Conservation (phyloP, 2,329 filamentous ascomycete genomes). For the Atkinsonella hypoxylon region DNA sequence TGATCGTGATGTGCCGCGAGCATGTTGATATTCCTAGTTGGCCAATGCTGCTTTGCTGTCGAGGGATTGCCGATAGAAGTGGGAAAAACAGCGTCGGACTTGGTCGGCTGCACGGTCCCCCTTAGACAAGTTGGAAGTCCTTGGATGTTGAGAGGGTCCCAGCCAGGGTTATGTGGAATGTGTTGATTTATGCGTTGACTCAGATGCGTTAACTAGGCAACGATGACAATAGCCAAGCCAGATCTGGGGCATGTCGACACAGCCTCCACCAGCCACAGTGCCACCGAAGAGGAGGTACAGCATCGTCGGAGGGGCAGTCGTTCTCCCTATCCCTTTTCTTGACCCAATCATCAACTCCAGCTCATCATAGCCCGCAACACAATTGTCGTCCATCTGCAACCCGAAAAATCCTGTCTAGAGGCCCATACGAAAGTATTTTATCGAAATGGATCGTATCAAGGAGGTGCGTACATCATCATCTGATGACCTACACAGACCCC, state of each 20-base stretch:
- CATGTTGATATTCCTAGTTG: constrained; percentile 35
- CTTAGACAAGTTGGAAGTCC: neutral
- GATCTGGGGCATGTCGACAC: neutral
- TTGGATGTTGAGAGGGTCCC: constrained; percentile 11
- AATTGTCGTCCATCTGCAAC: constrained; percentile 13
- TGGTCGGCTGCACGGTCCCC: neutral
- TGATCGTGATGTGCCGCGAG: constrained; percentile 70
- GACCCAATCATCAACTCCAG: constrained; percentile 20
- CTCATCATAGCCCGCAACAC: constrained; percentile 21
- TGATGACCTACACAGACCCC: constrained; percentile 4
- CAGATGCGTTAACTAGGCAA: constrained; percentile 17
- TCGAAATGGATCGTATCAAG: constrained; percentile 78
- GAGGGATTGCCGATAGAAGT: neutral
- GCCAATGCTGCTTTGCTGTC: neutral
- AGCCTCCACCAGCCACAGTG: constrained; percentile 18
- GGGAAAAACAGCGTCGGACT: neutral
- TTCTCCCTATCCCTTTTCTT: constrained; percentile 20
- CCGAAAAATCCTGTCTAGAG: neutral
- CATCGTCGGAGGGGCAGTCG: constrained; percentile 24
- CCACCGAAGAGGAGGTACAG: constrained; percentile 7
- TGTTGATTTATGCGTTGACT: constrained; percentile 1
- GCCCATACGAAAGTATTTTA: constrained; percentile 9
- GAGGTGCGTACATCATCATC: constrained; percentile 50
- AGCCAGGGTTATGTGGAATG: constrained; percentile 3
- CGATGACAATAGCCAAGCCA: constrained; percentile 7